Conservation (phyloP, 805 yeast species). For the Hemisphaericaspora nanyangensis region DNA sequence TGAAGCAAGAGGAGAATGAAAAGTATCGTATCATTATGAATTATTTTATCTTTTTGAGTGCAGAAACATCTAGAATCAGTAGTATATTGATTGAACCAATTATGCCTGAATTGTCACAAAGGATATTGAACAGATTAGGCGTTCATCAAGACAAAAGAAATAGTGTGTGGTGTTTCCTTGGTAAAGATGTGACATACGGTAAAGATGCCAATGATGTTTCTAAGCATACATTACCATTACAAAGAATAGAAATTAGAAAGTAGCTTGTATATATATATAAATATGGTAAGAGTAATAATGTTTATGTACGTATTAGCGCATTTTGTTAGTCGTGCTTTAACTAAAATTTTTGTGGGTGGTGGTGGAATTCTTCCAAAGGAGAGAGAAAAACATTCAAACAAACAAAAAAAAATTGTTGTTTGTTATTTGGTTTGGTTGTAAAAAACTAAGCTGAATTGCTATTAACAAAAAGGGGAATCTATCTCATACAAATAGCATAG, state of each 20-base stretch:
- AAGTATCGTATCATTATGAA: constrained; percentile 28
- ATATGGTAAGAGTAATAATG: too few species aligned
- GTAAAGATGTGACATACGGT: constrained; percentile 63
- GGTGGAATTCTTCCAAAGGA: neutral
- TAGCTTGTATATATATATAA: constrained; percentile 1
- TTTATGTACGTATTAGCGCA: too few species aligned
- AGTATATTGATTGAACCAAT: constrained; percentile 69
- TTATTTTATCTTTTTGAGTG: constrained; percentile 56
- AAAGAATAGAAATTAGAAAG: constrained; percentile 20
- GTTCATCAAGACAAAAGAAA: constrained; percentile 45
- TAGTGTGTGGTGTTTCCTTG: constrained; percentile 40
- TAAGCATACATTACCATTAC: constrained; percentile 49
- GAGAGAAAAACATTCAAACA: too few species aligned
- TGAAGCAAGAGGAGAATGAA: constrained; percentile 13
- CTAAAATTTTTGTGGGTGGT: too few species aligned
- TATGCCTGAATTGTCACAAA: constrained; percentile 59
- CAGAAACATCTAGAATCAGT: constrained; percentile 66
- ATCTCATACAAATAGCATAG: too few species aligned
- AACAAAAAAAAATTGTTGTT: too few species aligned
- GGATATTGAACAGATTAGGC: constrained; percentile 58
- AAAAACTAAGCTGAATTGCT: too few species aligned
- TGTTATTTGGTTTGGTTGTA: too few species aligned
- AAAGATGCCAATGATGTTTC: constrained; percentile 42
- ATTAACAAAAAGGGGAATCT: too few species aligned
- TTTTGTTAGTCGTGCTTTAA: too few species aligned